A percentile compares a stretch with the other conserved stretches of the same genome.
phyloP scores from a whole-genome alignment of 208 protist genomes.

The Acanthamoeba lenticulata region DNA sequence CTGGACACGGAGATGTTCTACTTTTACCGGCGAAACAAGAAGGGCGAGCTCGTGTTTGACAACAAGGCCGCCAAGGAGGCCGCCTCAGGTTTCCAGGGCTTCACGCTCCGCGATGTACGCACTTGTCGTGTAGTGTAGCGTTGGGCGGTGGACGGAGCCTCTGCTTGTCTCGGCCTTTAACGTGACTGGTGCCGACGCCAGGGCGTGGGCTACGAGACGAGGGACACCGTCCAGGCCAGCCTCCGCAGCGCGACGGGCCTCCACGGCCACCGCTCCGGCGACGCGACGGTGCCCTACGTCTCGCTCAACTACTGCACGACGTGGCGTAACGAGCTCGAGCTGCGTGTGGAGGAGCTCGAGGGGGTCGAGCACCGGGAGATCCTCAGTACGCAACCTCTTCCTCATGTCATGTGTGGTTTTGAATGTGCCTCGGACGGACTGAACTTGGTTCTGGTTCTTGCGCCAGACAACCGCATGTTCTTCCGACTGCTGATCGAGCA shows the following conservation, averaged over 20 bases:
- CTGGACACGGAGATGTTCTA: conserved; percentile 51
- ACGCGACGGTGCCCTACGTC: conserved; percentile 16
- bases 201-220: not conserved
- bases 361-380: conserved; percentile 33
- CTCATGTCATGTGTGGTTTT: not conserved
- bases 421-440: no score
- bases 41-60: conserved; percentile 38
- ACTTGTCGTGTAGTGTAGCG: not conserved
- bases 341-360: conserved; percentile 23
- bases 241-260: not conserved
- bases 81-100: not conserved
- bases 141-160: not conserved
- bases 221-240: not conserved
- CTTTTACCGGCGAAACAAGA: not conserved
- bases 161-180: not conserved
- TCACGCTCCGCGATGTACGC: not conserved
- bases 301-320: not conserved
- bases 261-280: not conserved
- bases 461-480: conserved; percentile 21
- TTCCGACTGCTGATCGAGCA: conserved; percentile 27
- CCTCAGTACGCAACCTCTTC: not conserved
- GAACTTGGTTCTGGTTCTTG: no score
- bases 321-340: not conserved
- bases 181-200: not conserved
- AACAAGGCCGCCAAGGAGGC: not conserved